phyloP scores from a whole-genome alignment of 1,139 yeast genomes.

The Pichia sp. region DNA sequence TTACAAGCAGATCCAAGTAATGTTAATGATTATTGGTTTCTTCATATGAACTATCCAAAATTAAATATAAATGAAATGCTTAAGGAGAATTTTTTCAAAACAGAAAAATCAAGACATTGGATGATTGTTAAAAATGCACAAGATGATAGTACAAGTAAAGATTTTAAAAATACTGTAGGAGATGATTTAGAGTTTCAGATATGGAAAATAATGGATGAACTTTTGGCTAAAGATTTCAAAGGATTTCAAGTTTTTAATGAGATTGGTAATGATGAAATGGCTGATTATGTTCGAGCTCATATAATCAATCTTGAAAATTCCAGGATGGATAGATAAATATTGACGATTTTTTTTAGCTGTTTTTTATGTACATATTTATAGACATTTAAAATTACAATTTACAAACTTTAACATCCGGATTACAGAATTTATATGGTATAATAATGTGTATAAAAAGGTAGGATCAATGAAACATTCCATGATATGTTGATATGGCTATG shows the following conservation, averaged over 20 bases:
- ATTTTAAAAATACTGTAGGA: conserved; percentile 17
- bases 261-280: conserved; percentile 24
- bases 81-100: conserved; percentile 17
- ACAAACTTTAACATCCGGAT: too few relatives aligned
- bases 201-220: conserved; percentile 22
- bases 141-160: conserved; percentile 19
- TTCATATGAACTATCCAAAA: conserved; percentile 29
- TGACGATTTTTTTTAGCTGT: too few relatives aligned
- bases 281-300: conserved; percentile 19
- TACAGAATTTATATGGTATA: too few relatives aligned
- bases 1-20: conserved; percentile 26
- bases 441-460: too few relatives aligned
- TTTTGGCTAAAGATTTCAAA: conserved; percentile 22
- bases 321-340: background rate
- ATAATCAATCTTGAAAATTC: conserved; percentile 2
- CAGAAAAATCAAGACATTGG: conserved; percentile 22
- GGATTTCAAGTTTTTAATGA: conserved; percentile 22
- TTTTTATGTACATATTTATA: too few relatives aligned
- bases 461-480: too few relatives aligned
- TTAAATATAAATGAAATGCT: conserved; percentile 19
- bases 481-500: too few relatives aligned
- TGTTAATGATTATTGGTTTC: conserved; percentile 20
- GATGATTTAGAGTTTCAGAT: conserved; percentile 23
- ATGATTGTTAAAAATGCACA: conserved; percentile 24
- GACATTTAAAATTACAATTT: too few relatives aligned